A percentile compares a stretch with the other conserved stretches of the same genome.
Conservation (phyloP, 2,329 filamentous ascomycete species). For the Colletotrichum falcatum region DNA sequence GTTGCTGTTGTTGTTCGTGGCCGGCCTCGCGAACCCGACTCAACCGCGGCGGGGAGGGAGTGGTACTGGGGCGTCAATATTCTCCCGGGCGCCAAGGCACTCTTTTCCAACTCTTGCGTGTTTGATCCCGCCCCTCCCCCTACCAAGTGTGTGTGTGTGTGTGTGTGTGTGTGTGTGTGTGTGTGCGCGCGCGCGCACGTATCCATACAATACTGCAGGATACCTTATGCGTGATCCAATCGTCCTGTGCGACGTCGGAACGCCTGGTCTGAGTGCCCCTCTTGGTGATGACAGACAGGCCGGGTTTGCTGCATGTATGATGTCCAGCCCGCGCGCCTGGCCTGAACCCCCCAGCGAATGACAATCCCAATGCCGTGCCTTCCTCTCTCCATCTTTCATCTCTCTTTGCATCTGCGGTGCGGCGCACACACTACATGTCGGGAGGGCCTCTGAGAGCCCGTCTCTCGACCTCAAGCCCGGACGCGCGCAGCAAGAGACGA, state of each 20-base stretch:
- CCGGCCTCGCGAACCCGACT: background rate
- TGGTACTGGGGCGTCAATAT: background rate
- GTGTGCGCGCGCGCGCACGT: constrained; percentile 16
- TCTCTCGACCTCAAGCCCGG: background rate
- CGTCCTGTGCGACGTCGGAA: constrained; percentile 39
- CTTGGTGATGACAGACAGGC: constrained; percentile 34
- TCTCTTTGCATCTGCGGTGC: background rate
- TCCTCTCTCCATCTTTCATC: no score
- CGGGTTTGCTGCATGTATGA: constrained; percentile 18
- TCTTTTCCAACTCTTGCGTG: background rate
- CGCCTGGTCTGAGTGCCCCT: constrained; percentile 39
- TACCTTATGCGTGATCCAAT: constrained; percentile 37
- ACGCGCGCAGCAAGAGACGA: background rate
- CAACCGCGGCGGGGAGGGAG: background rate
- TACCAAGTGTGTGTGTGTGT: constrained; percentile 30
- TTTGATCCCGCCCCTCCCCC: constrained; percentile 18
- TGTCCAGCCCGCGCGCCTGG: no score
- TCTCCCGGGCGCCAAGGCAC: background rate
- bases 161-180: constrained; percentile 16
- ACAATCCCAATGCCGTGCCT: background rate
- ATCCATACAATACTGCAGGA: constrained; percentile 23
- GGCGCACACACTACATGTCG: background rate
- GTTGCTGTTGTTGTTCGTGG: background rate
- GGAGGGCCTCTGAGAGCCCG: background rate
- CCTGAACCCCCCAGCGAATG: background rate